Conservation (phyloP, 352 stramenopile genomes). For the Labyrinthula sp. region DNA sequence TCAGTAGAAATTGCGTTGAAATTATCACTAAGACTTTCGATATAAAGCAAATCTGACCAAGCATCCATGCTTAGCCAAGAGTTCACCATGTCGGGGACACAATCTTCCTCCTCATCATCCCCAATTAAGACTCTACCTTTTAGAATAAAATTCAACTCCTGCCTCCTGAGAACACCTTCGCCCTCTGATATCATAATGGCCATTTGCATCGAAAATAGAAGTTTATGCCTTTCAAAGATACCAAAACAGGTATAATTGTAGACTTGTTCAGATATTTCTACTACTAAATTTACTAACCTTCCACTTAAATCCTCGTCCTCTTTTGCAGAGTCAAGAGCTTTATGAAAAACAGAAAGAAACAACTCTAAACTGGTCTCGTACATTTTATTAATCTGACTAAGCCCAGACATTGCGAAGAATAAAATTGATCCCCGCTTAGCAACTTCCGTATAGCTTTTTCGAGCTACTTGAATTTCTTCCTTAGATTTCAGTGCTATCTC, state of each 20-base stretch:
- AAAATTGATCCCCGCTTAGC: constrained; percentile 68
- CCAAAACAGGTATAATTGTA: constrained; percentile 87
- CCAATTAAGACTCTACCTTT: constrained; percentile 47
- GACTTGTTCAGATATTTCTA: constrained; percentile 66
- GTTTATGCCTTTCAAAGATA: constrained; percentile 87
- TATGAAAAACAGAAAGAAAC: constrained; percentile 68
- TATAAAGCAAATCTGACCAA: constrained; percentile 64
- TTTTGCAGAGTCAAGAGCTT: constrained; percentile 61
- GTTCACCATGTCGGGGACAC: no score
- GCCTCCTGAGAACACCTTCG: constrained; percentile 50
- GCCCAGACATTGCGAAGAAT: constrained; percentile 71
- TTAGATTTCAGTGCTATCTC: constrained; percentile 73
- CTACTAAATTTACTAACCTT: constrained; percentile 58
- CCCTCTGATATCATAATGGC: constrained; percentile 77
- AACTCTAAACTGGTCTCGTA: constrained; percentile 76
- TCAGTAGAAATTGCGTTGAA: constrained; percentile 11
- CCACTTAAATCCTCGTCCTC: constrained; percentile 64
- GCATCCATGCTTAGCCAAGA: constrained; percentile 60
- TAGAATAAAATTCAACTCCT: constrained; percentile 77
- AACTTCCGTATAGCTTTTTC: constrained; percentile 65
- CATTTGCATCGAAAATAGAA: constrained; percentile 88
- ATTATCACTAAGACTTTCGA: constrained; percentile 21
- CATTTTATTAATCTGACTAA: constrained; percentile 78
- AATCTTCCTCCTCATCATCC: neutral
- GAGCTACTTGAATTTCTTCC: constrained; percentile 68